phyloP scores from a whole-genome alignment of 257 asterid species.

The Solanum arcanum region DNA sequence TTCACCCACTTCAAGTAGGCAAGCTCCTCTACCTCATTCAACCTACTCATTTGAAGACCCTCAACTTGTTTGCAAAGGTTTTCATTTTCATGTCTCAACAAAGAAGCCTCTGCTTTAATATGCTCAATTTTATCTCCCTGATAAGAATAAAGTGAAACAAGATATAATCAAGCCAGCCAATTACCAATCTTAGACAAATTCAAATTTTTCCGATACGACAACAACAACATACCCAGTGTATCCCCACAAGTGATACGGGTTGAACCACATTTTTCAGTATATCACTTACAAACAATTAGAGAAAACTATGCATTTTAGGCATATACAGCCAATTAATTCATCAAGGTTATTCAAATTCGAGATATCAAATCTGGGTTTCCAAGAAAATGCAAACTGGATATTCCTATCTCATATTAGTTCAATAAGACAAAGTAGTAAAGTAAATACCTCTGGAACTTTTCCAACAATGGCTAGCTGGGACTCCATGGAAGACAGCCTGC shows the following conservation, averaged over 20 bases:
- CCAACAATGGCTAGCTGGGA: constrained; percentile 36
- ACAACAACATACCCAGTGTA: background rate
- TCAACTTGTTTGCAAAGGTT: constrained; percentile 92
- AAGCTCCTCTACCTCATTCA: constrained; percentile 93
- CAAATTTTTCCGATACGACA: background rate
- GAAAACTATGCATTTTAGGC: background rate
- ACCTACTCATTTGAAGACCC: constrained; percentile 74
- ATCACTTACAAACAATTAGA: background rate
- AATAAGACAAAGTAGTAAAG: background rate
- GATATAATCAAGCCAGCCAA: background rate
- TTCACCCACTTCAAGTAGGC: constrained; percentile 88
- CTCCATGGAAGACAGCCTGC: constrained; percentile 60
- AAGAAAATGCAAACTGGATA: background rate
- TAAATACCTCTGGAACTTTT: constrained; percentile 53
- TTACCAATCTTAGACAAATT: background rate
- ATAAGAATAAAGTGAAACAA: background rate
- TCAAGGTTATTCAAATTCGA: background rate
- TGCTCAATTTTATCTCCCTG: constrained; percentile 53
- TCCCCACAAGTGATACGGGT: background rate
- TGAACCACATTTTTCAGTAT: constrained; percentile 1
- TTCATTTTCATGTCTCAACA: constrained; percentile 59
- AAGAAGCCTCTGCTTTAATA: constrained; percentile 71
- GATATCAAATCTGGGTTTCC: background rate
- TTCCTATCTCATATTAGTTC: background rate
- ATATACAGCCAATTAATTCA: background rate